Conservation (phyloP, 257 asterid species). For the Nicotiana tomentosiformis region DNA sequence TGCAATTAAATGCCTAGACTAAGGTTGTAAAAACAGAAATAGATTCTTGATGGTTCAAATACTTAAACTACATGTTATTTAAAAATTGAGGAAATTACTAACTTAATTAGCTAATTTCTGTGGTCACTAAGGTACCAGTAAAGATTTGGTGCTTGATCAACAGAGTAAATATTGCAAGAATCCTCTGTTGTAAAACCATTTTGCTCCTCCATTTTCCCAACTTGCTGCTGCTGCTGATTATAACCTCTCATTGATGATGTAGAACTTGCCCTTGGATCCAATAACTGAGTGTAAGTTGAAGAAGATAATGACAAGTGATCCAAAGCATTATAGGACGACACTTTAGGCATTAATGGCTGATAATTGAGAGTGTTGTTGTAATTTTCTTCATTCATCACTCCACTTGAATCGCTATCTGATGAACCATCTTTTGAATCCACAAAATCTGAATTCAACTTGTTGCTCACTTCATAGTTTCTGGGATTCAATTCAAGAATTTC, state of each 20-base stretch:
- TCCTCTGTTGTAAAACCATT: slow-evolving; percentile 18
- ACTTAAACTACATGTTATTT: slow-evolving; percentile 4
- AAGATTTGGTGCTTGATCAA: slow-evolving; percentile 30
- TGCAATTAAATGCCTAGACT: slow-evolving; percentile 2
- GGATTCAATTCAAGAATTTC: not conserved
- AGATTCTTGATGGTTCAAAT: slow-evolving; percentile 3
- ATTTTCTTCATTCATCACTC: slow-evolving; percentile 26
- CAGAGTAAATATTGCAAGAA: slow-evolving; percentile 24
- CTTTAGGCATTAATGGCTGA: slow-evolving; percentile 11
- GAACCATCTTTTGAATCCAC: slow-evolving; percentile 29
- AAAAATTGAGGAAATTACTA: not conserved
- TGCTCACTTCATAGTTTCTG: not conserved
- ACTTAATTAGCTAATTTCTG: slow-evolving; percentile 11
- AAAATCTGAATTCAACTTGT: not conserved
- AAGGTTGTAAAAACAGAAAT: not conserved
- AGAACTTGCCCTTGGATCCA: slow-evolving; percentile 18
- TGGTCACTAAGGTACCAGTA: slow-evolving; percentile 26
- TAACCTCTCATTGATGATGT: slow-evolving; percentile 1
- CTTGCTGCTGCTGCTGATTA: slow-evolving; percentile 11
- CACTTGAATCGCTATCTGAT: slow-evolving; percentile 41
- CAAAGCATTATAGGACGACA: slow-evolving; percentile 4
- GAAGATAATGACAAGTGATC: slow-evolving; percentile 18
- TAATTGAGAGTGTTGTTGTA: slow-evolving; percentile 3
- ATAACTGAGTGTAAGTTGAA: slow-evolving; percentile 17
- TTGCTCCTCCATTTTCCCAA: slow-evolving; percentile 23